These are phyloP conservation scores for Musa balbisiana DNA, from an alignment of 202 grass and related monocot genomes.

Conservation along the genomic window DNA sequence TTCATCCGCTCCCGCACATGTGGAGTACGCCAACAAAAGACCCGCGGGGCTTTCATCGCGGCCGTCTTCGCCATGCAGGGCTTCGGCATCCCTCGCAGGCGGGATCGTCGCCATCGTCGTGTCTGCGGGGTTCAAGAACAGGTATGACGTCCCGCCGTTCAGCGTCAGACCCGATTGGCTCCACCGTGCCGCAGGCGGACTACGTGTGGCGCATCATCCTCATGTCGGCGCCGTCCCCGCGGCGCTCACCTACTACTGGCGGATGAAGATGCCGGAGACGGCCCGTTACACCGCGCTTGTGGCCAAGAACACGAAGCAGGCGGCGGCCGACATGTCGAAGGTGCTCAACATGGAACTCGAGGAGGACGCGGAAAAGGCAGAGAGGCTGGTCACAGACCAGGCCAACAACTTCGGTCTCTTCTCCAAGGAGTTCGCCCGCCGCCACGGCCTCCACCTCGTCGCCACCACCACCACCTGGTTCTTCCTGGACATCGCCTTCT, in stretches of 20 bases:
- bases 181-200: conserved; percentile 35
- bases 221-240: conserved; percentile 48
- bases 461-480: conserved; percentile 45
- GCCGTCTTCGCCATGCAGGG: conserved; percentile 69
- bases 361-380: neutral
- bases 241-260: conserved; percentile 43
- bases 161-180: conserved; percentile 15
- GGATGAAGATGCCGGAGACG: conserved; percentile 69
- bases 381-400: neutral
- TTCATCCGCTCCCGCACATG: too few relatives aligned
- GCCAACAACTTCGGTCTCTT: conserved; percentile 34
- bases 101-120: conserved; percentile 17
- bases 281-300: conserved; percentile 55
- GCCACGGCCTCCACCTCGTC: conserved; percentile 43
- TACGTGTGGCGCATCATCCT: conserved; percentile 53
- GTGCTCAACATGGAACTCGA: conserved; percentile 34
- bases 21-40: conserved; percentile 54
- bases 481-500: conserved; percentile 50
- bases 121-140: conserved; percentile 26
- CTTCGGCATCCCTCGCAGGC: conserved; percentile 25
- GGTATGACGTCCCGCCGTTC: conserved; percentile 28
- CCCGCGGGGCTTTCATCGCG: conserved; percentile 45
- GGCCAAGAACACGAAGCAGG: conserved; percentile 32
- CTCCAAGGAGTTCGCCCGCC: conserved; percentile 32
- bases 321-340: conserved; percentile 36